Conservation (phyloP, 768 basidiomycete species). For the Panus rudis region DNA sequence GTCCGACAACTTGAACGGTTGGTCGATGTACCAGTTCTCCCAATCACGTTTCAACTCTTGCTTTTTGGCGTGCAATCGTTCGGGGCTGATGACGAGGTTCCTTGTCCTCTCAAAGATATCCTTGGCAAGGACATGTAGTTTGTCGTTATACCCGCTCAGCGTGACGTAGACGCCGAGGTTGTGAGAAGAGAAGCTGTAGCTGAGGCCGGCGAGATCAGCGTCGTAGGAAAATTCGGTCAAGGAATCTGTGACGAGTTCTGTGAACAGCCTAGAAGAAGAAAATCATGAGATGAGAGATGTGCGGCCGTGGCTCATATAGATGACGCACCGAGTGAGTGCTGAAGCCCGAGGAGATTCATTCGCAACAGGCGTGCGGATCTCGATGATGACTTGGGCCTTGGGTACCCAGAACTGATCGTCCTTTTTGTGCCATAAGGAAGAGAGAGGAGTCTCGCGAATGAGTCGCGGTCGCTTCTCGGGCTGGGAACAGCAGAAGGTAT, state of each 20-base stretch:
- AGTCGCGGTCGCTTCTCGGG: slow-evolving; percentile 69
- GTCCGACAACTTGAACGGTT: slow-evolving; percentile 75
- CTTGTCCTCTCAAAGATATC: slow-evolving; percentile 67
- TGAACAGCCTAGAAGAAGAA: slow-evolving; percentile 49
- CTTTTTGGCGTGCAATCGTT: slow-evolving; percentile 73
- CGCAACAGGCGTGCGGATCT: slow-evolving; percentile 65
- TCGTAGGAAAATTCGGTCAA: slow-evolving; percentile 89
- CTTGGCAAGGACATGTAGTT: slow-evolving; percentile 65
- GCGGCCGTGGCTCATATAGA: background rate
- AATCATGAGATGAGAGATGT: slow-evolving; percentile 1
- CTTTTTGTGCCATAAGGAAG: slow-evolving; percentile 91
- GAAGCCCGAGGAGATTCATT: slow-evolving; percentile 59
- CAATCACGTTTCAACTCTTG: slow-evolving; percentile 77
- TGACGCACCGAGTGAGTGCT: slow-evolving; percentile 62
- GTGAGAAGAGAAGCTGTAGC: slow-evolving; percentile 59
- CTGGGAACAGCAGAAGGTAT: slow-evolving; percentile 29
- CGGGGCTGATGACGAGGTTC: slow-evolving; percentile 53
- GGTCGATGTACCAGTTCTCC: slow-evolving; percentile 82
- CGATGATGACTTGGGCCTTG: slow-evolving; percentile 70
- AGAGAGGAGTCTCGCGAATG: slow-evolving; percentile 63
- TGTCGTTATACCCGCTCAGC: slow-evolving; percentile 88
- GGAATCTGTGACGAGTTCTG: slow-evolving; percentile 81
- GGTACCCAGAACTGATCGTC: slow-evolving; percentile 97
- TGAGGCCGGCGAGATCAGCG: slow-evolving; percentile 85
- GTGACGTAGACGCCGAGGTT: slow-evolving; percentile 61